phyloP scores from a whole-genome alignment of 169 alveolate genomes.

The Cryptosporidium viatorum region DNA sequence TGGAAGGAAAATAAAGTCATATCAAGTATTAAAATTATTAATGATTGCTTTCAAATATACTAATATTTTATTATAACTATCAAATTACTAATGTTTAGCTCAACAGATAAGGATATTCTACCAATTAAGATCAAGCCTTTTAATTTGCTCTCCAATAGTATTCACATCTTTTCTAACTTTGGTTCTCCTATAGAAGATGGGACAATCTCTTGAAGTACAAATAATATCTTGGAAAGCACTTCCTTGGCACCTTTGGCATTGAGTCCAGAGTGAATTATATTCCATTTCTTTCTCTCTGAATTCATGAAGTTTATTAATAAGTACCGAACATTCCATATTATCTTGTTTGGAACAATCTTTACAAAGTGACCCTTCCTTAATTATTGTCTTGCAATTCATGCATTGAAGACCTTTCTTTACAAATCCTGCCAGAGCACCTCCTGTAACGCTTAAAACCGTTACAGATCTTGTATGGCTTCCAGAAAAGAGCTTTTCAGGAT shows the following conservation, averaged over 20 bases:
- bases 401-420: slow-evolving; percentile 91
- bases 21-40: too few relatives aligned
- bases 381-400: slow-evolving; percentile 91
- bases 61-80: not conserved
- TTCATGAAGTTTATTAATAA: slow-evolving; percentile 85
- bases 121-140: slow-evolving; percentile 59
- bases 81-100: not conserved
- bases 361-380: slow-evolving; percentile 83
- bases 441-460: slow-evolving; percentile 74
- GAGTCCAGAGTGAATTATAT: slow-evolving; percentile 95
- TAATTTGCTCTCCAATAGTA: slow-evolving; percentile 81
- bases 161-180: slow-evolving; percentile 92
- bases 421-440: slow-evolving; percentile 91
- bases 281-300: slow-evolving; percentile 89
- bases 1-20: not conserved
- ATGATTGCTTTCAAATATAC: too few relatives aligned
- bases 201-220: slow-evolving; percentile 98
- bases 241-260: slow-evolving; percentile 98
- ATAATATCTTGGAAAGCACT: slow-evolving; percentile 94
- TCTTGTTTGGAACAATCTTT: slow-evolving; percentile 77
- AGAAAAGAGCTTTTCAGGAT: slow-evolving; percentile 91
- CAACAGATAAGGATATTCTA: not conserved
- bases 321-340: slow-evolving; percentile 79
- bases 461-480: slow-evolving; percentile 89
- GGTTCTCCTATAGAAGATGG: slow-evolving; percentile 96